A percentile compares a stretch with the other conserved stretches of the same genome.
Conservation (phyloP, 345 rosid genomes). For the Eucalyptus globulus region DNA sequence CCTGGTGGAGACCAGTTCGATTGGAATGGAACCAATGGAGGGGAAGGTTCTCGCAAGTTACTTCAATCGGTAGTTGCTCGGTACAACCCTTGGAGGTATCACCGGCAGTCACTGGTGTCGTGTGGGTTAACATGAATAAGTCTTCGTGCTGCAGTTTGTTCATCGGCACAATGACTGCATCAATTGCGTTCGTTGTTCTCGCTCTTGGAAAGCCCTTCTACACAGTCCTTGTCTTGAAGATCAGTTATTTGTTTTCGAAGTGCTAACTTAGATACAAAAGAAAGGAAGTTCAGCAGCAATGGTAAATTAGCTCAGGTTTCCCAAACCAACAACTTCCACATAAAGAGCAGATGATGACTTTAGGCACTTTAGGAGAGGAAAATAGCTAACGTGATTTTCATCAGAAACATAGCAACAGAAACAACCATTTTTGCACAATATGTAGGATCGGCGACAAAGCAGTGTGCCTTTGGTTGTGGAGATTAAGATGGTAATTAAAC, state of each 20-base stretch:
- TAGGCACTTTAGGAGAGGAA: not conserved
- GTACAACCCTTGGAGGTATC: not conserved
- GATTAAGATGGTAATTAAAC: not conserved
- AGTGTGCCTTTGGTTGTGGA: not conserved
- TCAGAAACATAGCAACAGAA: not conserved
- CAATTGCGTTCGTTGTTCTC: not conserved
- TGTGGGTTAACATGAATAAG: not conserved
- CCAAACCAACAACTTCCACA: not conserved
- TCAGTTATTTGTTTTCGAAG: not conserved
- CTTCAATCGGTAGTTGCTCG: not conserved
- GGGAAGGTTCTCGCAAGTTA: not conserved
- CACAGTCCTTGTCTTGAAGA: not conserved
- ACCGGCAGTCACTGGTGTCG: not conserved
- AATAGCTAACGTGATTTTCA: not conserved
- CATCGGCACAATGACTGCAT: not conserved
- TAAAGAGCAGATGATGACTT: not conserved
- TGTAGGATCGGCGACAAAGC: not conserved
- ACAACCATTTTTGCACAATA: not conserved
- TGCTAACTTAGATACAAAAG: not conserved
- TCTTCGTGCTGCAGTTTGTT: not conserved
- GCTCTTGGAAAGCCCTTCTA: not conserved
- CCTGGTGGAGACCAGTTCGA: slow-evolving; percentile 8
- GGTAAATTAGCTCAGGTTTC: not conserved
- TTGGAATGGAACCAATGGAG: not conserved
- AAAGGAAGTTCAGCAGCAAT: not conserved